phyloP scores from a whole-genome alignment of 2,329 filamentous ascomycete species.

The Aspergillus sp. region DNA sequence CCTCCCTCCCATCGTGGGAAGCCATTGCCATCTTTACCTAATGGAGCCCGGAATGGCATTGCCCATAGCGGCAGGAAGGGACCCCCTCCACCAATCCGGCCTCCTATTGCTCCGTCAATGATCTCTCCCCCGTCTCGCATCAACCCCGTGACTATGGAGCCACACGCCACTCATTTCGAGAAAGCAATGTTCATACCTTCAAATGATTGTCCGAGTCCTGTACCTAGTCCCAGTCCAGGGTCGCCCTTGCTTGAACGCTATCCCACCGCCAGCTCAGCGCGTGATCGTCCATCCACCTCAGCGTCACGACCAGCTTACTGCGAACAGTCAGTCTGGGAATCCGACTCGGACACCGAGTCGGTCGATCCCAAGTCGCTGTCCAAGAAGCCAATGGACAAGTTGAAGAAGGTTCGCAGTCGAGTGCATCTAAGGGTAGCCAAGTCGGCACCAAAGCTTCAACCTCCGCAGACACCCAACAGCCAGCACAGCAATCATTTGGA shows the following conservation, averaged over 20 bases:
- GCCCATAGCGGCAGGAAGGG: conserved; percentile 25
- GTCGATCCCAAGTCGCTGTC: conserved; percentile 38
- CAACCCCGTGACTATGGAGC: conserved; percentile 42
- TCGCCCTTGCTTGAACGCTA: conserved; percentile 35
- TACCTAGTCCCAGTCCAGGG: conserved; percentile 34
- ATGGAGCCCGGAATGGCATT: conserved; percentile 26
- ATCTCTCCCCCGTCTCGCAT: conserved; percentile 42
- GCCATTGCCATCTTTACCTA: conserved; percentile 34
- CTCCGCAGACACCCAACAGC: conserved; percentile 18
- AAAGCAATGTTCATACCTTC: conserved; percentile 44
- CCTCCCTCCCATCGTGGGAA: conserved; percentile 33
- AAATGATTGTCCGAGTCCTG: conserved; percentile 39
- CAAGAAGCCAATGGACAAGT: conserved; percentile 40
- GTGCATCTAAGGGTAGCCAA: conserved; percentile 42
- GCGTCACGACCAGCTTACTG: conserved; percentile 32
- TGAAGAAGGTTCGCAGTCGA: conserved; percentile 44
- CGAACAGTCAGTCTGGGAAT: conserved; percentile 45
- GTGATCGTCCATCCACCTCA: conserved; percentile 37
- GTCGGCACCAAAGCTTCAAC: conserved; percentile 38
- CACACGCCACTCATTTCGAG: conserved; percentile 42
- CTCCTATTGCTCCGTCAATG: conserved; percentile 40
- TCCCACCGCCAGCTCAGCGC: conserved; percentile 28
- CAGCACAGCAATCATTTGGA: conserved; percentile 24
- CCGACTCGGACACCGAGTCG: conserved; percentile 41
- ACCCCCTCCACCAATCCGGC: conserved; percentile 25